A percentile compares a stretch with the other conserved stretches of the same genome.
These are phyloP conservation scores for Gnaphalium uliginosum DNA, from an alignment of 129 eudicot genomes.

Conservation along the genomic window DNA sequence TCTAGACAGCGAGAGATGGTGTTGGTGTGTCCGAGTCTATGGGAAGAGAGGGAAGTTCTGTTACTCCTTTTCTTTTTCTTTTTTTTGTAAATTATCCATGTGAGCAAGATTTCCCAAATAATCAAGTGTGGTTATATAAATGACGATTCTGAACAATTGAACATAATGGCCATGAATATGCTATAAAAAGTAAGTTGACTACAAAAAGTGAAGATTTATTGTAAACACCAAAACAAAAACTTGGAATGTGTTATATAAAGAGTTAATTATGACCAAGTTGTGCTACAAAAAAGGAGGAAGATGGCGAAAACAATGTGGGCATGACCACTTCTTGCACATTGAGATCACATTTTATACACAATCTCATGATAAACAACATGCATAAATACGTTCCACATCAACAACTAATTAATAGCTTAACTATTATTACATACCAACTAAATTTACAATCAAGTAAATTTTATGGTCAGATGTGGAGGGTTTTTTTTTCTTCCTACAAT, in stretches of 20 bases:
- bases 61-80: neutral
- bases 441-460: too few relatives aligned
- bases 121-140: neutral
- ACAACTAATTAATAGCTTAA: neutral
- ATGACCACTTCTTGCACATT: neutral
- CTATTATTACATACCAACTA: neutral
- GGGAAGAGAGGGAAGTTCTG: constrained; percentile 33
- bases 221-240: neutral
- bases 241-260: neutral
- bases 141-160: neutral
- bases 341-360: neutral
- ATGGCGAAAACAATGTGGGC: neutral
- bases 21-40: constrained; percentile 41
- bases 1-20: constrained; percentile 13
- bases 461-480: too few relatives aligned
- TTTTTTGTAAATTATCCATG: too few relatives aligned
- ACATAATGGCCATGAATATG: neutral
- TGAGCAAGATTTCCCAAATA: neutral
- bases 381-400: too few relatives aligned
- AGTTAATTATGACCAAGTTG: neutral
- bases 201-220: neutral
- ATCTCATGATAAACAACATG: neutral
- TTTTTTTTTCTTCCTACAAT: too few relatives aligned
- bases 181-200: constrained; percentile 1
- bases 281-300: neutral